phyloP scores from a whole-genome alignment of 331 rosid species.

The Stylosanthes scabra region DNA sequence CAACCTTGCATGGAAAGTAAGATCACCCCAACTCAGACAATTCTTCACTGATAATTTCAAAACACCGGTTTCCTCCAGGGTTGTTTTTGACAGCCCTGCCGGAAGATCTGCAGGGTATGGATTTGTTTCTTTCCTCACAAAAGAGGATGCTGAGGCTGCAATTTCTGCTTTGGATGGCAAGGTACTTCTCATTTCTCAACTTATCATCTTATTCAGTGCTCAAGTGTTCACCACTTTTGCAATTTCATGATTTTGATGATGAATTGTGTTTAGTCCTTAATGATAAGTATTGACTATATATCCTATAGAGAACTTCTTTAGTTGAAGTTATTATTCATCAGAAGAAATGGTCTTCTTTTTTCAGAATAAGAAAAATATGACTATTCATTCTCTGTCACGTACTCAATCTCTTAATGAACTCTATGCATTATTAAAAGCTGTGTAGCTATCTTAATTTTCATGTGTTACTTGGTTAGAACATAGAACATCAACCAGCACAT shows the following conservation, averaged over 20 bases:
- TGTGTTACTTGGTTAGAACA: constrained; percentile 3
- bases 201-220: constrained; percentile 20
- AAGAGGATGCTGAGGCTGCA: constrained; percentile 86
- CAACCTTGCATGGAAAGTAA: constrained; percentile 85
- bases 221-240: neutral
- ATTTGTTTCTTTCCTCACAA: constrained; percentile 74
- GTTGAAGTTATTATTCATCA: too few species aligned
- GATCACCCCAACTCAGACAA: constrained; percentile 78
- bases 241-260: constrained; percentile 8
- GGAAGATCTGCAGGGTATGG: constrained; percentile 87
- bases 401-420: neutral
- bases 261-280: constrained; percentile 14
- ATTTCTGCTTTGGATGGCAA: constrained; percentile 78
- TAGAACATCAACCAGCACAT: neutral
- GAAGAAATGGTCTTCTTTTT: neutral
- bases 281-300: neutral
- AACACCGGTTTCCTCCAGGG: constrained; percentile 78
- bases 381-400: neutral
- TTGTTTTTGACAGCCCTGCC: constrained; percentile 72
- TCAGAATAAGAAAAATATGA: neutral
- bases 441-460: constrained; percentile 14
- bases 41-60: constrained; percentile 70
- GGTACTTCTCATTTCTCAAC: constrained; percentile 59
- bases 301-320: too few species aligned
- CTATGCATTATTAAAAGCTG: neutral